These are phyloP conservation scores for Candida chilensis DNA, from an alignment of 805 yeast genomes.

Conservation along the genomic window DNA sequence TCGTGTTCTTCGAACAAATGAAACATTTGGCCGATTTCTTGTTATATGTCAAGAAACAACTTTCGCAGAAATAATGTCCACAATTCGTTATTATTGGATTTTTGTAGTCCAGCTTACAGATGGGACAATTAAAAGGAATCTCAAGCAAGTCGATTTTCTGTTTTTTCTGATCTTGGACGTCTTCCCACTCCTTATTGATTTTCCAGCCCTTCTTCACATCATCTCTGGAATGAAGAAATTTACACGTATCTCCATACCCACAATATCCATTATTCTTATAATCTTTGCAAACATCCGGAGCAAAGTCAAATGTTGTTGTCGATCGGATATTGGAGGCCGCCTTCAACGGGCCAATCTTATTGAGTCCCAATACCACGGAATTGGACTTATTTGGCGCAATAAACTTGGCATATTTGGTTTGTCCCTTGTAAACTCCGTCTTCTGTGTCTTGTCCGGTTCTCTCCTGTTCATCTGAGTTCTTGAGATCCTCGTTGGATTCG, in stretches of 20 bases:
- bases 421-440: slow-evolving; percentile 16
- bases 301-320: slow-evolving; percentile 74
- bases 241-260: slow-evolving; percentile 96
- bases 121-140: slow-evolving; percentile 52
- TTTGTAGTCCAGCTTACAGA: slow-evolving; percentile 48
- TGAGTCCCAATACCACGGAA: no score
- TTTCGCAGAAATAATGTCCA: slow-evolving; percentile 54
- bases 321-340: slow-evolving; percentile 42
- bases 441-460: slow-evolving; percentile 5
- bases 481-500: slow-evolving; percentile 8
- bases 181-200: slow-evolving; percentile 63
- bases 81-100: slow-evolving; percentile 53
- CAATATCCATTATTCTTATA: slow-evolving; percentile 87
- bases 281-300: slow-evolving; percentile 92
- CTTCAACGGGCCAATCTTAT: slow-evolving; percentile 25
- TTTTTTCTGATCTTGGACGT: slow-evolving; percentile 8
- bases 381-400: slow-evolving; percentile 10
- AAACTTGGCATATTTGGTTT: slow-evolving; percentile 11
- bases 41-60: slow-evolving; percentile 43
- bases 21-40: slow-evolving; percentile 37
- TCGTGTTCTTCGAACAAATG: slow-evolving; percentile 52
- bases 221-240: slow-evolving; percentile 85
- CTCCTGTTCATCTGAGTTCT: slow-evolving; percentile 4
- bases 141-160: slow-evolving; percentile 9
- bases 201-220: slow-evolving; percentile 70